phyloP scores from a whole-genome alignment of 2,329 filamentous ascomycete species.

The Claviceps quebecensis region DNA sequence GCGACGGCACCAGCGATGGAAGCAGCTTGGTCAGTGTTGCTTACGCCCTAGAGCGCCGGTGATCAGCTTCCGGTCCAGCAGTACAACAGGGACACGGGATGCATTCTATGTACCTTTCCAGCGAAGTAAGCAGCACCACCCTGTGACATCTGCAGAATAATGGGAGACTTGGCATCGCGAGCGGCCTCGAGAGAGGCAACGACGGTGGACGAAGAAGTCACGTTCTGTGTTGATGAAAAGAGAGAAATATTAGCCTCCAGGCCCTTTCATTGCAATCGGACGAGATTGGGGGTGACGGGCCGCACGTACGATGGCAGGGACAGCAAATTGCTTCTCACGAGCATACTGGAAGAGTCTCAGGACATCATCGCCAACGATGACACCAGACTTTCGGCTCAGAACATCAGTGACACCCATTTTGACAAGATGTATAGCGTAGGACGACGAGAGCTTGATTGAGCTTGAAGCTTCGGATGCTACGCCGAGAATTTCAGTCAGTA shows the following conservation, averaged over 20 bases:
- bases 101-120: conserved; percentile 47
- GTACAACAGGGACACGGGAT: not conserved
- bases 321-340: conserved; percentile 75
- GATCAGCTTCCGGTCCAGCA: not conserved
- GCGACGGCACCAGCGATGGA: conserved; percentile 81
- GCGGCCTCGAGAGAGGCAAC: conserved; percentile 89
- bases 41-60: conserved; percentile 41
- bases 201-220: conserved; percentile 70
- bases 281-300: not conserved
- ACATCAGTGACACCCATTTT: conserved; percentile 26
- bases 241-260: not conserved
- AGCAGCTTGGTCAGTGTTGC: conserved; percentile 69
- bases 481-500: not conserved
- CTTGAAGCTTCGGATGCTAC: not conserved
- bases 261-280: not conserved
- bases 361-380: conserved; percentile 41
- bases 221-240: conserved; percentile 38
- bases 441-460: not conserved
- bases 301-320: conserved; percentile 53
- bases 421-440: conserved; percentile 1
- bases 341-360: conserved; percentile 73
- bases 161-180: conserved; percentile 76
- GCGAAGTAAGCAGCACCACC: conserved; percentile 89
- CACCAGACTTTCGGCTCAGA: conserved; percentile 37
- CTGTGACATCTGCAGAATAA: conserved; percentile 88